Evolutionary conservation across 2,329 filamentous ascomycete genomes (phyloP).

Genomic region (Diaporthe sp.): DNA sequence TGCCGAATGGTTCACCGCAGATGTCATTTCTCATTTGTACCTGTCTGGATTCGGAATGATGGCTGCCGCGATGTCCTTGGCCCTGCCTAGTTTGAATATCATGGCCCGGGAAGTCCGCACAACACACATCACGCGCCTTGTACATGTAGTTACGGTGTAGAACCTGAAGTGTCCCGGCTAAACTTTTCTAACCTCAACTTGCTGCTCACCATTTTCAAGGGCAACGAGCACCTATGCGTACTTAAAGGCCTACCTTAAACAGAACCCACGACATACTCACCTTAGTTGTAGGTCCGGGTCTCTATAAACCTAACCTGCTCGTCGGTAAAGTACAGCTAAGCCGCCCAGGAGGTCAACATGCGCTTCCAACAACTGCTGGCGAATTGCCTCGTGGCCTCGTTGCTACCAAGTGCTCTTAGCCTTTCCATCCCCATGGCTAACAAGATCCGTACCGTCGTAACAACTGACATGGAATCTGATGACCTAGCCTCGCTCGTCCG

Average conservation of each 20-base stretch:
- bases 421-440: not conserved
- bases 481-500: slow-evolving; percentile 29
- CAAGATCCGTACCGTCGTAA: slow-evolving; percentile 23
- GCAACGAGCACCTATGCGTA: not conserved
- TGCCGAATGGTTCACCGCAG: slow-evolving; percentile 3
- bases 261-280: not conserved
- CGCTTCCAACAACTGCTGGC: slow-evolving; percentile 1
- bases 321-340: not conserved
- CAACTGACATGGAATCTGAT: slow-evolving; percentile 29
- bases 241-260: not conserved
- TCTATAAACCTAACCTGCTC: not conserved
- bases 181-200: not conserved
- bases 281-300: not conserved
- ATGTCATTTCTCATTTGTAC: not conserved
- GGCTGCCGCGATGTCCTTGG: slow-evolving; percentile 3
- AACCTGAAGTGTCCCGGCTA: not conserved
- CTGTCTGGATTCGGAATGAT: slow-evolving; percentile 8
- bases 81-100: not conserved
- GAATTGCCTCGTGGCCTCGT: not conserved
- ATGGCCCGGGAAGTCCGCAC: slow-evolving; percentile 21
- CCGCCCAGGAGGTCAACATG: not conserved
- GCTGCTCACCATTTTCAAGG: not conserved
- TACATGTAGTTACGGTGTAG: not conserved
- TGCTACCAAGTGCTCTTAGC: not conserved
- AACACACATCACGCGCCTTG: not conserved